These are phyloP conservation scores for Gyromitra esculenta DNA, from an alignment of 2,329 filamentous ascomycete species.

Conservation along the genomic window DNA sequence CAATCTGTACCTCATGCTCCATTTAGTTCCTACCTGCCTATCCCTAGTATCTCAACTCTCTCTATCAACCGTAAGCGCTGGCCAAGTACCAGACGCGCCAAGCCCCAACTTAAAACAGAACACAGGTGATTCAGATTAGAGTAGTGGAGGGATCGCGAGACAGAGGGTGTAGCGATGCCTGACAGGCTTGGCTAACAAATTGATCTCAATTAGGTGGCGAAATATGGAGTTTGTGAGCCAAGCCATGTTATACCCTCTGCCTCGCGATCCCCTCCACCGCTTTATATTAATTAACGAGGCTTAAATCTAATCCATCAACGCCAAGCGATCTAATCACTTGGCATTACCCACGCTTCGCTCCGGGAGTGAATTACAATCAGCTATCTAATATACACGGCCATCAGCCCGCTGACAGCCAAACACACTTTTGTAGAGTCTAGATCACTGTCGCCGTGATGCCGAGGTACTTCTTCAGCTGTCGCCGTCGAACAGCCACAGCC, in stretches of 20 bases:
- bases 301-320: too few species aligned
- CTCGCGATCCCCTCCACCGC: too few species aligned
- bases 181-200: too few species aligned
- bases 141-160: background rate
- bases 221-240: too few species aligned
- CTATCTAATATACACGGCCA: background rate
- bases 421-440: background rate
- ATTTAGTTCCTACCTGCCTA: background rate
- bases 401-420: background rate
- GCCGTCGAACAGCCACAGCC: slow-evolving; percentile 12
- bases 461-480: slow-evolving; percentile 29
- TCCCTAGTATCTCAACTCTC: too few species aligned
- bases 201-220: too few species aligned
- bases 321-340: too few species aligned
- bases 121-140: background rate
- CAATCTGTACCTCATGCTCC: background rate
- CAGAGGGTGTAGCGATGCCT: too few species aligned
- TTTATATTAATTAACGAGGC: too few species aligned
- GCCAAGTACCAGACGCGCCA: background rate
- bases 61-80: background rate
- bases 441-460: background rate
- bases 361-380: too few species aligned
- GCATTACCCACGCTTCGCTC: too few species aligned
- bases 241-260: too few species aligned
- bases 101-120: background rate